phyloP scores from a whole-genome alignment of 1,284 basidiomycete genomes.

The Tetrapyrgos nigripes region DNA sequence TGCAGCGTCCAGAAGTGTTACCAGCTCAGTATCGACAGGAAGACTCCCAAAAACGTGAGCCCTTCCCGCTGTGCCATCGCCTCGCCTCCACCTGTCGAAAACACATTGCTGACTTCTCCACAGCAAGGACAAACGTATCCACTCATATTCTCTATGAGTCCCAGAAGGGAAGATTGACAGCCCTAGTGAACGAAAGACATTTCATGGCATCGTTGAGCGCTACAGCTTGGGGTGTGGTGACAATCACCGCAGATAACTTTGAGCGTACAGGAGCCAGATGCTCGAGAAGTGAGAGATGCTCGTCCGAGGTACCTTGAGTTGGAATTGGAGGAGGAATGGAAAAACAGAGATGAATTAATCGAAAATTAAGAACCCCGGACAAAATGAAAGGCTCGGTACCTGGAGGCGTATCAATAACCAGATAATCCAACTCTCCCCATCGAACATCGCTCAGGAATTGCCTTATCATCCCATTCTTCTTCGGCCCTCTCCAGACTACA shows the following conservation, averaged over 20 bases:
- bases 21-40: slow-evolving; percentile 94
- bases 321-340: slow-evolving; percentile 19
- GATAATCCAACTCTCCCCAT: slow-evolving; percentile 96
- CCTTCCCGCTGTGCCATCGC: slow-evolving; percentile 82
- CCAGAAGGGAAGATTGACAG: slow-evolving; percentile 89
- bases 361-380: slow-evolving; percentile 18
- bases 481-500: slow-evolving; percentile 98
- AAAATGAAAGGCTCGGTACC: slow-evolving; percentile 54
- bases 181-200: slow-evolving; percentile 92
- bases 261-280: slow-evolving; percentile 88
- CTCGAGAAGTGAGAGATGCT: slow-evolving; percentile 95
- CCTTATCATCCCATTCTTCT: slow-evolving; percentile 99
- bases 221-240: slow-evolving; percentile 98
- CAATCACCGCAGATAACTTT: slow-evolving; percentile 85
- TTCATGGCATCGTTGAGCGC: slow-evolving; percentile 96
- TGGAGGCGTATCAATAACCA: slow-evolving; percentile 97
- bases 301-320: slow-evolving; percentile 90
- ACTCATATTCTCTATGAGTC: slow-evolving; percentile 98
- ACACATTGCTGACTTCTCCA: slow-evolving; percentile 93
- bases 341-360: slow-evolving; percentile 19
- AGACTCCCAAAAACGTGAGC: slow-evolving; percentile 84
- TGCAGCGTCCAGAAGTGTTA: slow-evolving; percentile 84
- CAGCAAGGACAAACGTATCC: slow-evolving; percentile 98
- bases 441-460: slow-evolving; percentile 97
- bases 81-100: slow-evolving; percentile 93